Evolutionary conservation across 2,329 filamentous ascomycete species (phyloP), one percentile per base, ranked within the genome.

Genomic region (Penicillium sp.): DNA sequence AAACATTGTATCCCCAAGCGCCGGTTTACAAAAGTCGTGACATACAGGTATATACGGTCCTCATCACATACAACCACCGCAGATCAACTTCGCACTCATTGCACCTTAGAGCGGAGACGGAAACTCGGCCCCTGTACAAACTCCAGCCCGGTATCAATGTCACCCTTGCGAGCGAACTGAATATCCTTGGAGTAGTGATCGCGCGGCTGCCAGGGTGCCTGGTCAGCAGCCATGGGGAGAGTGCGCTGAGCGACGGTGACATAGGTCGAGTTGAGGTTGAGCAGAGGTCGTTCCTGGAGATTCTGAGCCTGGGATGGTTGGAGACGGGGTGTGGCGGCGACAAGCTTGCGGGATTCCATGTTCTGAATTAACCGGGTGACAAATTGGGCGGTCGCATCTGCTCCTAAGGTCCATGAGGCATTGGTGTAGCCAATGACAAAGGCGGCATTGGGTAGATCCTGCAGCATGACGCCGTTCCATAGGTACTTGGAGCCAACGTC

Each of bases 321-420:
- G 40, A 68, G 6, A 1, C 59, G 57, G 2, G 69, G 69, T 9
- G 60, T 57, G 2, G 56, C 66, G 3, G 59, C 59, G 11, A 57
- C 32, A 8, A 54, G 42, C 32, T 64, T 58, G 1, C 55, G 55
- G n/a, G 46, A 45, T 28, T 65, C 56, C 47, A 72, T 49, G 3
- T 57, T 51, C 44, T 64, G 61, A 20, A 74, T 43, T 23, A 73
- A 45, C 2, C 71, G 65, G 16, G 57, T 59, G 41, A 71, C 52
- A n/a, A 72, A 62, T 3, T 63, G 61, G 3, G 69, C 69, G 1
- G 70, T 70, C 3, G 70, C 68, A 48, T 74, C 71, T 1, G 70
- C 69, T 6, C 71, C 71, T 4, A 74, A 57, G 0, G 71, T 74
- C 71, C 71, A 74, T 4, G 69, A 69, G 2, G 69, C 69, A 43